These are phyloP conservation scores for Linum lewisii DNA, from an alignment of 345 rosid species.

Conservation along the genomic window DNA sequence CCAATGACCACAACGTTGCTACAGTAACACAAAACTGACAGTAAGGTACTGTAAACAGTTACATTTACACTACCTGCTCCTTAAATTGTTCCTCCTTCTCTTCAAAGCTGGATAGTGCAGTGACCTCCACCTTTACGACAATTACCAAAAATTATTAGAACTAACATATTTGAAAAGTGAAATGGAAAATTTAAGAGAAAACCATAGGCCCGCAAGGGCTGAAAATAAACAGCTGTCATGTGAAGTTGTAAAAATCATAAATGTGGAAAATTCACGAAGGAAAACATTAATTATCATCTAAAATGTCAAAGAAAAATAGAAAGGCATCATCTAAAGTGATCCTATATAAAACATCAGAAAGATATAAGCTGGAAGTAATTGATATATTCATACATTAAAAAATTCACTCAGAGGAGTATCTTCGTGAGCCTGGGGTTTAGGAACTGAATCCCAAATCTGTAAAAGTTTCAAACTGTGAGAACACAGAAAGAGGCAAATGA, in stretches of 20 bases:
- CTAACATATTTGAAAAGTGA: neutral
- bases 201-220: neutral
- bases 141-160: neutral
- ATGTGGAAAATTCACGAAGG: neutral
- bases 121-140: slow-evolving; percentile 25
- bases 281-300: neutral
- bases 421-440: slow-evolving; percentile 20
- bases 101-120: slow-evolving; percentile 30
- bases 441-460: slow-evolving; percentile 27
- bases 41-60: neutral
- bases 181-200: neutral
- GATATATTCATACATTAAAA: slow-evolving; percentile 19
- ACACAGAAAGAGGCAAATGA: neutral
- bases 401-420: slow-evolving; percentile 22
- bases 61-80: slow-evolving; percentile 19
- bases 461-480: slow-evolving; percentile 3
- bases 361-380: neutral
- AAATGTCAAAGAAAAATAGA: neutral
- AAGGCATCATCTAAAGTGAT: too few species aligned
- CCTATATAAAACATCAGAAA: neutral
- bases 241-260: neutral
- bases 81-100: slow-evolving; percentile 28
- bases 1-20: too few species aligned
- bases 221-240: neutral
- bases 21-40: neutral